Conservation (phyloP, 306 rosid species). For the Biancaea sappan region DNA sequence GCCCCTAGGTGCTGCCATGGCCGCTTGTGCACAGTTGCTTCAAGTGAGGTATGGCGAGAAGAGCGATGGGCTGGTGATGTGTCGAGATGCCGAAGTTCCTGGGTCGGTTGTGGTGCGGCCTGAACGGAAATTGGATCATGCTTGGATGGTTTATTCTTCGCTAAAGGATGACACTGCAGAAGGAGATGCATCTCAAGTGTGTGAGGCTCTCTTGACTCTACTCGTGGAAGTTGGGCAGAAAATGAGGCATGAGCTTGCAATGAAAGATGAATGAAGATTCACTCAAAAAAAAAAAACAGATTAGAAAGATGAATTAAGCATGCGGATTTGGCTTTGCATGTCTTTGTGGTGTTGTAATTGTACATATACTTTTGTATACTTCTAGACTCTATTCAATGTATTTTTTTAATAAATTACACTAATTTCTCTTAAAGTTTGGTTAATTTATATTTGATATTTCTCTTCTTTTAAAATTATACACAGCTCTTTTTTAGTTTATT, state of each 20-base stretch:
- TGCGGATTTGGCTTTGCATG: not conserved
- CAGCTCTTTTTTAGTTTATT: no score
- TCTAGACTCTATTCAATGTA: slow-evolving; percentile 31
- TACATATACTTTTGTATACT: slow-evolving; percentile 30
- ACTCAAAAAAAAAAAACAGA: no score
- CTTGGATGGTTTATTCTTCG: slow-evolving; percentile 97
- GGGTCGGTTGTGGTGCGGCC: slow-evolving; percentile 90
- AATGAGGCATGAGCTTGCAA: slow-evolving; percentile 60
- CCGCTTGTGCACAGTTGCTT: slow-evolving; percentile 93
- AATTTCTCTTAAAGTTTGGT: no score
- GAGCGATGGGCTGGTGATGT: slow-evolving; percentile 91
- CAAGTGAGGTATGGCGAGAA: slow-evolving; percentile 86
- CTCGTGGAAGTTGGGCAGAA: slow-evolving; percentile 79
- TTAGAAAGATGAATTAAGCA: slow-evolving; percentile 72
- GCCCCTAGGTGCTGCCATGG: slow-evolving; percentile 97
- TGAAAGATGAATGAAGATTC: slow-evolving; percentile 77
- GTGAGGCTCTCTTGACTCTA: slow-evolving; percentile 89
- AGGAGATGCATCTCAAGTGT: slow-evolving; percentile 90
- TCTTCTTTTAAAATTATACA: no score
- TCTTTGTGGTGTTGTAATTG: not conserved
- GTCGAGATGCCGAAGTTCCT: slow-evolving; percentile 93
- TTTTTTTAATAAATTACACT: not conserved
- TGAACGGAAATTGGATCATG: slow-evolving; percentile 80
- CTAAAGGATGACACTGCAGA: slow-evolving; percentile 60
- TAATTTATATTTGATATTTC: no score